Conservation (phyloP, 345 rosid species). For the Erucastrum elatum region DNA sequence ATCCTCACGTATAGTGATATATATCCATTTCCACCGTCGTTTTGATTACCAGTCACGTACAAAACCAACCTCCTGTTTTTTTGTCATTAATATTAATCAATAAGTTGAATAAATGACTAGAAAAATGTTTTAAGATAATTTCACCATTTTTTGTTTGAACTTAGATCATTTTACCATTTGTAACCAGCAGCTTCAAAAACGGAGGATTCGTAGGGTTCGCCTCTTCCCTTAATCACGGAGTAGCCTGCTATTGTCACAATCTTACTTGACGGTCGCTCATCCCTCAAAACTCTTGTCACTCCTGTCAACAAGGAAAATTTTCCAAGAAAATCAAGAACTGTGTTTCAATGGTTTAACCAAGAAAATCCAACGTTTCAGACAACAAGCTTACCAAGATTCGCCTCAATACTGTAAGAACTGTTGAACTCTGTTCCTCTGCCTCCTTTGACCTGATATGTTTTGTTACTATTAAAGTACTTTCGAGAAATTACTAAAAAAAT, state of each 20-base stretch:
- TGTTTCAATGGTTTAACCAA: neutral
- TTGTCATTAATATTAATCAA: neutral
- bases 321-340: neutral
- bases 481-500: neutral
- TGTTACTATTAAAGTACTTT: neutral
- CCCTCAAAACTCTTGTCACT: slow-evolving; percentile 21
- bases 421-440: too few relatives aligned
- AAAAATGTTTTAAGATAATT: too few relatives aligned
- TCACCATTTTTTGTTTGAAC: slow-evolving; percentile 33
- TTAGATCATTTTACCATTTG: slow-evolving; percentile 36
- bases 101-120: too few relatives aligned
- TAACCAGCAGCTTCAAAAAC: slow-evolving; percentile 41
- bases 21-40: too few relatives aligned
- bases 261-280: slow-evolving; percentile 38
- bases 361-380: too few relatives aligned
- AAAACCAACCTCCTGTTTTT: neutral
- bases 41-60: too few relatives aligned
- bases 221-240: slow-evolving; percentile 23
- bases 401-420: too few relatives aligned
- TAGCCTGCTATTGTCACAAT: slow-evolving; percentile 37
- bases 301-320: neutral
- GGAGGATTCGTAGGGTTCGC: slow-evolving; percentile 36
- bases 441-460: too few relatives aligned
- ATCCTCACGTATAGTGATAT: too few relatives aligned
- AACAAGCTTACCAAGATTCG: too few relatives aligned